phyloP scores from a whole-genome alignment of 169 alveolate genomes.

The Plasmodium cynomolgi region DNA sequence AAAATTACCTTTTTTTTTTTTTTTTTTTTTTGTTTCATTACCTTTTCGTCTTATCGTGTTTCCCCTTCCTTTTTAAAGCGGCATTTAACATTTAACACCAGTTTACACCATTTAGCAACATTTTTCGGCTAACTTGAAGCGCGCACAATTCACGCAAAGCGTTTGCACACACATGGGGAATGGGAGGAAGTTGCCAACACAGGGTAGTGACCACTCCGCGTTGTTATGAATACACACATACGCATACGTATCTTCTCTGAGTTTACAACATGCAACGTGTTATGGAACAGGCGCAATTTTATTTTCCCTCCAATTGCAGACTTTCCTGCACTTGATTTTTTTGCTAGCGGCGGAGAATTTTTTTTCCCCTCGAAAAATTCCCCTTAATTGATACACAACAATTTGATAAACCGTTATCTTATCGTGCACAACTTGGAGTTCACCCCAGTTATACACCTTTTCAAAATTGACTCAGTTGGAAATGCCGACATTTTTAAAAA shows the following conservation, averaged over 20 bases:
- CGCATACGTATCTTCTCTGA: neutral
- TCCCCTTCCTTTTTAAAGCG: neutral
- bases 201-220: neutral
- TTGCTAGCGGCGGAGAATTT: neutral
- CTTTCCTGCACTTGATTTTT: neutral
- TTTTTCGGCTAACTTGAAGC: neutral
- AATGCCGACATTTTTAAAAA: conserved; percentile 1
- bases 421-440: neutral
- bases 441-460: neutral
- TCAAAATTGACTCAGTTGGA: neutral
- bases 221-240: neutral
- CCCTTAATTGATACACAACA: neutral
- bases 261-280: neutral
- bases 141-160: conserved; percentile 10
- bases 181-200: neutral
- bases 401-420: neutral
- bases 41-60: neutral
- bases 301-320: conserved; percentile 10
- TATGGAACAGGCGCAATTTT: neutral
- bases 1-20: neutral
- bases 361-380: neutral
- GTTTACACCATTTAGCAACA: neutral
- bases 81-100: neutral
- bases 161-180: neutral
- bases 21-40: neutral